phyloP scores from a whole-genome alignment of 345 rosid genomes.

The Chamaenerion angustifolium region DNA sequence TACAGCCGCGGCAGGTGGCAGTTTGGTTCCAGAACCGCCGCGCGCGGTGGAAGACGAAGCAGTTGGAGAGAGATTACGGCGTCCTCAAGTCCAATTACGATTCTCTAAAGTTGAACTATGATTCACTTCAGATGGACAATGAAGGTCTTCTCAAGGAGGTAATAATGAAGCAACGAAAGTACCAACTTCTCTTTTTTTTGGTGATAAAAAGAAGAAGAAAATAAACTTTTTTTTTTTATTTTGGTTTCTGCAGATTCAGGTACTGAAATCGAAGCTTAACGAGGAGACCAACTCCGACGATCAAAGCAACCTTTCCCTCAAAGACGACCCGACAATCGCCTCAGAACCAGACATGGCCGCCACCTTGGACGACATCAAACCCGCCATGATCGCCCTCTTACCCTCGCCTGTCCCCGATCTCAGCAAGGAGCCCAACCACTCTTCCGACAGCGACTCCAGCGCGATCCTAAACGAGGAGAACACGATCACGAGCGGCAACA shows the following conservation, averaged over 20 bases:
- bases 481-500: conserved; percentile 23
- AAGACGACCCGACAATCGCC: no score
- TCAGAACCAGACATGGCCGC: no score
- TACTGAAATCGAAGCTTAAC: conserved; percentile 55
- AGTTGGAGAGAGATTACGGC: conserved; percentile 21
- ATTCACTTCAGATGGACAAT: conserved; percentile 59
- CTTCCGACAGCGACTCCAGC: conserved; percentile 84
- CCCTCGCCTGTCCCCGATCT: neutral
- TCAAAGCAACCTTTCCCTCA: no score
- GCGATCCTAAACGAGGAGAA: conserved; percentile 69
- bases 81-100: conserved; percentile 36
- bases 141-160: conserved; percentile 82
- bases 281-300: conserved; percentile 15
- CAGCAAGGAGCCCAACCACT: conserved; percentile 35
- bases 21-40: conserved; percentile 78
- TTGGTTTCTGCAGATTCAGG: conserved; percentile 75
- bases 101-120: conserved; percentile 30
- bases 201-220: no score
- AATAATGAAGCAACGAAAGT: neutral
- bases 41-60: conserved; percentile 46
- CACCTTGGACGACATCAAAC: neutral
- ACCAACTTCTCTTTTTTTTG: neutral
- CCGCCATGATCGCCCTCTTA: neutral
- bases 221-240: no score
- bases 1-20: conserved; percentile 59